Base-by-base conservation (phyloP, 2,329 filamentous ascomycete genomes). In the Mariannaea elegans region DNA sequence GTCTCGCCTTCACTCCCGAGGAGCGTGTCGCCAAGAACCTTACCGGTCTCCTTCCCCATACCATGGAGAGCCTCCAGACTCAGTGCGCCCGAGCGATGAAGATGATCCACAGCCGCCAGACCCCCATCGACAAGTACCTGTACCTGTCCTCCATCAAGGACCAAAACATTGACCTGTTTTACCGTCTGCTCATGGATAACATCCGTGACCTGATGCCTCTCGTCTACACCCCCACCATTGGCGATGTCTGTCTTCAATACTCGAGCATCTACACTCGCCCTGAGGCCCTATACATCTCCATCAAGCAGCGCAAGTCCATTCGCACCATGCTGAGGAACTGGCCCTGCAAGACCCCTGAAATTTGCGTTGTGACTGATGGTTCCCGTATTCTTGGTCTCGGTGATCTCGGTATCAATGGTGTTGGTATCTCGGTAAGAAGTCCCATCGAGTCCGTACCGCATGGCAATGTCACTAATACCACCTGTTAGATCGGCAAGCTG, bases 201-300 rank as follows among this genome's bases (percentile, higher is more conserved):
- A 80, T 89, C 61, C 83, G 90, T 79, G 90, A 93, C 71, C 81
- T 94, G 67, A 94, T 93, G 80, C 92, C 92, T 47, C 81, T 94
- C 65, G 92, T 95, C 71, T 95, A 95, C 81, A 95, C 92, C 16
- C 92, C 92, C 44, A 94, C 91, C 72, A 93, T 99, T 71, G 95
- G 95, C 72, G 94, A 98, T 76, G 95, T 97, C 67, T 99, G 95
- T 81, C 84, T 97, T 75, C 90, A 94, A 79, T 99, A 97, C 87
- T 97, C 94, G 36, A 93, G 94, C 71, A 87, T 98, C 70, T 98
- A 97, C 83, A 96, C 94, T 61, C 91, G 94, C 68, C 94, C 95
- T 19, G 95, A 98, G 83, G 93, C 91, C 66, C 86, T 98, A 78
- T 99, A 98, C 82, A 91, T 99, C 66, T 97, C 94, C 62, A 97